phyloP scores from a whole-genome alignment of 306 rosid species.

The Citrullus colocynthis region DNA sequence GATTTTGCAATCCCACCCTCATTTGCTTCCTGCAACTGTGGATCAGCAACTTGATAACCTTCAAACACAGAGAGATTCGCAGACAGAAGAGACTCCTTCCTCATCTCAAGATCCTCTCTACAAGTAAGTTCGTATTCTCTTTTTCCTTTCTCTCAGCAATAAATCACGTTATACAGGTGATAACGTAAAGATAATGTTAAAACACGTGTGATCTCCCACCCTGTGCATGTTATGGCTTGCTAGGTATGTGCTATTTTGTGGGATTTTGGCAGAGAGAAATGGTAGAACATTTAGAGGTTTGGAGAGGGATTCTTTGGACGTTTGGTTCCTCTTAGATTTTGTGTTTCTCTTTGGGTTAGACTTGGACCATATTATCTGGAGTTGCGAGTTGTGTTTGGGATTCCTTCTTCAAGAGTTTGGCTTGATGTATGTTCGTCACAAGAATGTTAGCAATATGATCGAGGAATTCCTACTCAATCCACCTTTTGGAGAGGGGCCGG shows the following conservation, averaged over 20 bases:
- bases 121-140: slow-evolving; percentile 44
- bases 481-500: too few species aligned
- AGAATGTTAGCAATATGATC: too few species aligned
- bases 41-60: slow-evolving; percentile 94
- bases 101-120: slow-evolving; percentile 36
- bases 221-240: not conserved
- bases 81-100: slow-evolving; percentile 29
- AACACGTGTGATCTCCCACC: too few species aligned
- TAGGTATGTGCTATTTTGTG: not conserved
- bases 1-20: slow-evolving; percentile 77
- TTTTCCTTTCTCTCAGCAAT: not conserved
- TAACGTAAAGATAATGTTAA: not conserved
- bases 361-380: too few species aligned
- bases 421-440: too few species aligned
- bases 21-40: slow-evolving; percentile 66
- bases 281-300: not conserved
- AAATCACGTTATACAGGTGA: not conserved
- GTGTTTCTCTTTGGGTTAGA: too few species aligned
- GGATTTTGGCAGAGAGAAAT: not conserved
- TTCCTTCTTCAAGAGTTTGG: too few species aligned
- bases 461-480: too few species aligned
- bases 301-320: not conserved
- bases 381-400: too few species aligned
- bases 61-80: slow-evolving; percentile 43
- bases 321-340: not conserved